phyloP scores from a whole-genome alignment of 2,329 filamentous ascomycete genomes.

The Ascomycota sp. region DNA sequence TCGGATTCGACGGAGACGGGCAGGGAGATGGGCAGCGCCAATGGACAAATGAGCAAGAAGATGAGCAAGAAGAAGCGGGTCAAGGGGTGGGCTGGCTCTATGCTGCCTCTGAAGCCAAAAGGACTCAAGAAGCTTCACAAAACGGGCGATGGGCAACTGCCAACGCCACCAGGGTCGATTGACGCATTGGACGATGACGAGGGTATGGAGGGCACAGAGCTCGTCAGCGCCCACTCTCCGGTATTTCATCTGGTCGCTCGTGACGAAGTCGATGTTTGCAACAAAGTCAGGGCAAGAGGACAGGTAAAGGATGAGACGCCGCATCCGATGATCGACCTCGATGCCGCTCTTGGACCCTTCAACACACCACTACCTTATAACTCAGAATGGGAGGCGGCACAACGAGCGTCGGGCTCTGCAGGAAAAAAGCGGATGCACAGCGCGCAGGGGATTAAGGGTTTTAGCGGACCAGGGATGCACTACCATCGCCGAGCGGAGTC shows the following conservation, averaged over 20 bases:
- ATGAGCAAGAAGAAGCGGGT: conserved; percentile 43
- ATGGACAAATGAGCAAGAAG: conserved; percentile 13
- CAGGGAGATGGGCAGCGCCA: conserved; percentile 5
- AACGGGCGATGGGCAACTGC: conserved; percentile 16
- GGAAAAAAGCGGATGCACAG: conserved; percentile 54
- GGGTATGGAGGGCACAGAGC: conserved; percentile 8
- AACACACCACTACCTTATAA: conserved; percentile 53
- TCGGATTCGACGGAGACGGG: conserved; percentile 9
- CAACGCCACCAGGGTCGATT: conserved; percentile 23
- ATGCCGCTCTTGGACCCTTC: conserved; percentile 82
- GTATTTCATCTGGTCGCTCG: conserved; percentile 3
- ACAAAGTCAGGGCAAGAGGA: neutral
- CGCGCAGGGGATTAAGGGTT: conserved; percentile 48
- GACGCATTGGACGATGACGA: conserved; percentile 10
- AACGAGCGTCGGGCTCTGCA: conserved; percentile 31
- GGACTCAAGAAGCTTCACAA: conserved; percentile 22
- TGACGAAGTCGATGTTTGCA: too few relatives aligned
- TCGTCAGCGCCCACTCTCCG: conserved; percentile 6
- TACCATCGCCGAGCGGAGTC: conserved; percentile 65
- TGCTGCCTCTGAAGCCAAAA: conserved; percentile 43
- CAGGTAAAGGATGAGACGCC: conserved; percentile 39
- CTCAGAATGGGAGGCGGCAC: conserved; percentile 46
- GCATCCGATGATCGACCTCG: conserved; percentile 76
- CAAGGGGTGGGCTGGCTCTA: conserved; percentile 49
- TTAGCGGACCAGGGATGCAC: conserved; percentile 48